Conservation (phyloP, 768 basidiomycete genomes). For the Phanerodontia chrysosporium region DNA sequence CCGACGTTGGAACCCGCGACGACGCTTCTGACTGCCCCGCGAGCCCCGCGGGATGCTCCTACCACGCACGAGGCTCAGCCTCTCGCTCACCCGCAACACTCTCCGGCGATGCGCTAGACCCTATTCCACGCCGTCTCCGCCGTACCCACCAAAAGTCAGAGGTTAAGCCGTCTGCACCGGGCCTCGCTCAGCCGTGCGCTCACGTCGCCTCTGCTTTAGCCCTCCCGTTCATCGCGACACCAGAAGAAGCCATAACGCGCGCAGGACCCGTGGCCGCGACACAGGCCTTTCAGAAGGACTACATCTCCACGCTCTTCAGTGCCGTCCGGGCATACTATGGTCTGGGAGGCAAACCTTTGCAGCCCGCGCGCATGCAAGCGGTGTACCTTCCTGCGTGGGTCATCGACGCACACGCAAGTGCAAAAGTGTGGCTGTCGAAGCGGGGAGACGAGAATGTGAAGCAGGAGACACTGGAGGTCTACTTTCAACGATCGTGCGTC, state of each 20-base stretch:
- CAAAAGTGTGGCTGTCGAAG: slow-evolving; percentile 25
- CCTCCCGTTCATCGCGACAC: slow-evolving; percentile 2
- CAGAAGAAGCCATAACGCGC: slow-evolving; percentile 34
- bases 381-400: slow-evolving; percentile 65
- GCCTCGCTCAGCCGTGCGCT: background rate
- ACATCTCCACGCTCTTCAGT: background rate
- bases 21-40: background rate
- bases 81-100: background rate
- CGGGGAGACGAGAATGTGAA: slow-evolving; percentile 1
- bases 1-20: background rate
- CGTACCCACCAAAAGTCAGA: slow-evolving; percentile 10
- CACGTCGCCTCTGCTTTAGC: slow-evolving; percentile 1
- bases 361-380: slow-evolving; percentile 44
- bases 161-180: slow-evolving; percentile 1
- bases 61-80: background rate
- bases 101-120: background rate
- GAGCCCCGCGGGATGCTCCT: background rate
- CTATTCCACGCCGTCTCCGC: background rate
- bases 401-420: slow-evolving; percentile 49
- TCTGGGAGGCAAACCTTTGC: slow-evolving; percentile 35
- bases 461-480: background rate
- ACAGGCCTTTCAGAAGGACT: background rate
- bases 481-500: slow-evolving; percentile 5
- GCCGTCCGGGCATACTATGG: slow-evolving; percentile 24
- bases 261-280: slow-evolving; percentile 25